Conservation (phyloP, 169 alveolate genomes). For the Blepharisma undulans region DNA sequence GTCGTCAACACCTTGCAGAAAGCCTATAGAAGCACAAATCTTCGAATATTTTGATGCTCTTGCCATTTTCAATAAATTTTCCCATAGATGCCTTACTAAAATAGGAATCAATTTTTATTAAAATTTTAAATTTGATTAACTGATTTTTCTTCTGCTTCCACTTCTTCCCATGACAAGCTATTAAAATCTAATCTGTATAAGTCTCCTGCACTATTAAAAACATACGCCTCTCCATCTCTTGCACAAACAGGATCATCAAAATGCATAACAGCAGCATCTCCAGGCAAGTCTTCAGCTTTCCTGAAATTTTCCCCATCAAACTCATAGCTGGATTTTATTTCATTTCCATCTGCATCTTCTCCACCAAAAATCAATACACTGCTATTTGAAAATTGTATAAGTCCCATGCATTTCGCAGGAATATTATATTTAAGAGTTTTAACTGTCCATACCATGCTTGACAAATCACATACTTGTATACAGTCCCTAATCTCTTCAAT, state of each 20-base stretch:
- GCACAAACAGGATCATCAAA: not conserved
- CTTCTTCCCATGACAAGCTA: not conserved
- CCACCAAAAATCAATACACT: constrained; percentile 13
- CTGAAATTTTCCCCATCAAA: constrained; percentile 24
- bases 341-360: constrained; percentile 25
- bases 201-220: constrained; percentile 11
- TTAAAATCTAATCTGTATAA: not conserved
- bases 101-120: not conserved
- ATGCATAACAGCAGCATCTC: not conserved
- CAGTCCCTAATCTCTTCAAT: not conserved
- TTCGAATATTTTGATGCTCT: too few relatives aligned
- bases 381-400: not conserved
- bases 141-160: constrained; percentile 2
- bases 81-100: too few relatives aligned
- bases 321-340: not conserved
- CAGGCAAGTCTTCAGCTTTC: constrained; percentile 3
- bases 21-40: too few relatives aligned
- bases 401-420: constrained; percentile 17
- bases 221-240: not conserved
- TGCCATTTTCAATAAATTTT: too few relatives aligned
- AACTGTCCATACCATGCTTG: not conserved
- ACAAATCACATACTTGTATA: not conserved
- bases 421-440: not conserved
- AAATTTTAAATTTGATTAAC: not conserved
- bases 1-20: too few relatives aligned